Evolutionary conservation across 805 yeast species (phyloP), one percentile per base, ranked within the genome.

Genomic region (Osmozyma mogii): DNA sequence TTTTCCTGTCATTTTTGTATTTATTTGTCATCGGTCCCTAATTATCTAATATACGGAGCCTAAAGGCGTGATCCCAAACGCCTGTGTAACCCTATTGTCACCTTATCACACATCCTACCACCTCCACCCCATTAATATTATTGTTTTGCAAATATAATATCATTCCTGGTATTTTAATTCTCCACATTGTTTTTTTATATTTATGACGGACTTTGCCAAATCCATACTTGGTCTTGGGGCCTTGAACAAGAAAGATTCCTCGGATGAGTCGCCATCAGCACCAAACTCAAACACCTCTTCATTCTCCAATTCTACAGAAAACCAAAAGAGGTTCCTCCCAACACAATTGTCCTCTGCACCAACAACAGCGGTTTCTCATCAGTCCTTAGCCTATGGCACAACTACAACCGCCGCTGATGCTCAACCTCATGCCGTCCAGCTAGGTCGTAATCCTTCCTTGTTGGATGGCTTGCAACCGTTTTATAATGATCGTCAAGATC

Each of bases 311-410:
- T 20, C 31, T 15, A 17, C 27, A 27, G 12, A 24, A 28, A 19
- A 22, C 22, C 19, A 32, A 3, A 44, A 38, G 25, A 51, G 49
- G 38, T 54, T 56, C 27, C 42, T 53, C 28, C 68, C 68, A 22
- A 61, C 58, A 33, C 54, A 61, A 13, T 50, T 63, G 30, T 52
- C 57, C 23, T 57, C 54, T 1, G 62, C 75, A 4, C 83, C 88
- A 12, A 78, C 89, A 3, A 79, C 83, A 2, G 87, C 87, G 0
- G 54, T 80, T 7, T 65, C 76, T 27, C 70, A 72, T 36, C 68
- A 68, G 34, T 68, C 79, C 2, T 67, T 75, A 52, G 88, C 73
- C 2, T 70, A 77, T 52, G 88, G 87, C 2, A 78, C 85, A 4
- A 78, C 81, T 43, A 34, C 50, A 24, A 28, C 42, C 20, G 31